phyloP scores from a whole-genome alignment of 2,329 filamentous ascomycete species.

The Colletotrichum brevisporum region DNA sequence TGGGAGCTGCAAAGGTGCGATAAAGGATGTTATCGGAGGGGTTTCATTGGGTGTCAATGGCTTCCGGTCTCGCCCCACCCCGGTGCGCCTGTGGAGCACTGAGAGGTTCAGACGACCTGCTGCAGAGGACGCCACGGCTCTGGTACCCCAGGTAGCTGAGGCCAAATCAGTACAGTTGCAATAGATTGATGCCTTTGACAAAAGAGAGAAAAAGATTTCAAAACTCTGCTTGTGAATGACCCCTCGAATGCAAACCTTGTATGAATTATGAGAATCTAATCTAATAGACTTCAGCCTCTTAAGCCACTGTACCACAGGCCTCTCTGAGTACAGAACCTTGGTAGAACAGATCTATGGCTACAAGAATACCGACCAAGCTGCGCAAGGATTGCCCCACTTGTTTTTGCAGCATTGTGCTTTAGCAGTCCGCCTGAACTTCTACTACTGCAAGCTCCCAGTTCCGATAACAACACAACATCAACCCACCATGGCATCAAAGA shows the following conservation, averaged over 20 bases:
- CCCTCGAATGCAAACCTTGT: too few relatives aligned
- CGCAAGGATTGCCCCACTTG: too few relatives aligned
- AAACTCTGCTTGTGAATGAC: too few relatives aligned
- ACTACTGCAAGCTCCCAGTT: background rate
- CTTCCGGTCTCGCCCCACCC: conserved; percentile 18
- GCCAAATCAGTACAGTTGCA: background rate
- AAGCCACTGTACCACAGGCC: too few relatives aligned
- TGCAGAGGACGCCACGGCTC: background rate
- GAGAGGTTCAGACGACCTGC: conserved; percentile 26
- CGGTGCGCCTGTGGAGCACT: conserved; percentile 8
- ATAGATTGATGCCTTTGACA: too few relatives aligned
- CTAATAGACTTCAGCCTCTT: too few relatives aligned
- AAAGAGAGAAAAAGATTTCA: too few relatives aligned
- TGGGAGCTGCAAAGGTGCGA: conserved; percentile 36
- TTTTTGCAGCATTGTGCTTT: background rate
- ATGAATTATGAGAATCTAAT: too few relatives aligned
- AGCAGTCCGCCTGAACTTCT: background rate
- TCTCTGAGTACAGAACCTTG: too few relatives aligned
- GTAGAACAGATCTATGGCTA: too few relatives aligned
- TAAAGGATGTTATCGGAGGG: conserved; percentile 33
- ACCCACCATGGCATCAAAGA: conserved; percentile 66
- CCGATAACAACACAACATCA: background rate
- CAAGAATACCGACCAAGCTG: too few relatives aligned
- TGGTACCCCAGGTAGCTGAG: conserved; percentile 15
- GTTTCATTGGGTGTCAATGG: conserved; percentile 6